Base-by-base conservation (phyloP, 2,329 filamentous ascomycete genomes). In the Cladophialophora exuberans region DNA sequence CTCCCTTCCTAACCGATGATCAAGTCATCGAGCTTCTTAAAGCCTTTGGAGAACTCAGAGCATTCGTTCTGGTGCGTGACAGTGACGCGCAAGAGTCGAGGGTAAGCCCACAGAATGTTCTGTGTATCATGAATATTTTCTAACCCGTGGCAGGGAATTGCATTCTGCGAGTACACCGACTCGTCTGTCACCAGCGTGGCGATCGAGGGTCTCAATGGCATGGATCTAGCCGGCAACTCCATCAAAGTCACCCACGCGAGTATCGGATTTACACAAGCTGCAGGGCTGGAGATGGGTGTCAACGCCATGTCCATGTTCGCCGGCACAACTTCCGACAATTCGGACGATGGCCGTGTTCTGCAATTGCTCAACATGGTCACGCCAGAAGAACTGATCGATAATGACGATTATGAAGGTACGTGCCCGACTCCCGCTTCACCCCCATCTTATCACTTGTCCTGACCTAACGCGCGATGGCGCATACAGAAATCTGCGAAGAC, bases 351-450 rank as follows among this genome's bases (percentile, higher is more conserved):
- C 62, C 84, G 89, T 52, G 93, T 99, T 13, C 72, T 99, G 57
- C 93, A 96, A 74, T 78, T 99, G 59, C 83, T 99, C 68, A 99
- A 99, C 77, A 99, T 99, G 94, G 93, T 99, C 30, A 99, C 94
- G 0, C 82, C 91, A 0, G 94, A 99, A 66, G 94, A 99, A 73
- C 78, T 99, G 20, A 85, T 97, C 74, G 92, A 97, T 69, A 86
- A 86, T 47, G 92, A 97, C 30, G 94, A 99, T 67, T 97, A 97
- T 67, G 89, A 97, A 74, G 93, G 93, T 92, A 80, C 23, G 11
- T 28, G 44, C 20, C 1, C 18, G 20, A 9, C 28, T 43, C 17
- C 36, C 28, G 44, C 6, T 58, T 52, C 20, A n/a, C n/a, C n/a
- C n/a, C n/a, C n/a, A n/a, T n/a, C n/a, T n/a, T n/a, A n/a, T n/a